A percentile compares a stretch with the other conserved stretches of the same genome.
Evolutionary conservation across 305 asterid genomes (phyloP).

Genomic region (Rubia balearica): DNA sequence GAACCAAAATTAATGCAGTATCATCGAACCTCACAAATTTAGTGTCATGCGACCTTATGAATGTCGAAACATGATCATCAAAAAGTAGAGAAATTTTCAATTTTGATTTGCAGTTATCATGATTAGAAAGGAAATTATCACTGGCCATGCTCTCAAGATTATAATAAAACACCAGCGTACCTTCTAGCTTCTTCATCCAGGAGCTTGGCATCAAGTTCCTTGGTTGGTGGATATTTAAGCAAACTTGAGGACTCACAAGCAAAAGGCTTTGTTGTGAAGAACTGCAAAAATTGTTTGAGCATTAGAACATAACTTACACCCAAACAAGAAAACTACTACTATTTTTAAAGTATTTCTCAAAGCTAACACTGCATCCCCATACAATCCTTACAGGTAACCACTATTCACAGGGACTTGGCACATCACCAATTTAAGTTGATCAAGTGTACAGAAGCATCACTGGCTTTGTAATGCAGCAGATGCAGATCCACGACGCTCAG

Average conservation of each 20-base stretch:
- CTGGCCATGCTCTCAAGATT: neutral
- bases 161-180: constrained; percentile 25
- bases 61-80: neutral
- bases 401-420: neutral
- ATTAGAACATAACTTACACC: neutral
- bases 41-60: neutral
- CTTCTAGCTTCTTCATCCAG: constrained; percentile 72
- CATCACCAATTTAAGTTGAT: constrained; percentile 9
- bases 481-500: constrained; percentile 60
- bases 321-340: constrained; percentile 1
- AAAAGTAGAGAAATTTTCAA: neutral
- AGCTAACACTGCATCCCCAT: neutral
- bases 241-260: constrained; percentile 73
- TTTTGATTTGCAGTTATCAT: no score
- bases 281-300: constrained; percentile 30
- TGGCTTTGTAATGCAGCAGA: constrained; percentile 64
- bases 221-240: constrained; percentile 78
- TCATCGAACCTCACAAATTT: neutral
- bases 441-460: neutral
- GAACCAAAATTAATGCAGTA: neutral
- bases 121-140: neutral
- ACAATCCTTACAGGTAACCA: neutral
- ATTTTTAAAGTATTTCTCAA: neutral
- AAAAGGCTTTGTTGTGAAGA: constrained; percentile 60
- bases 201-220: constrained; percentile 65